A percentile compares a stretch with the other conserved stretches of the same genome.
phyloP scores from a whole-genome alignment of 768 basidiomycete species.

The Daedaleopsis sinensis region DNA sequence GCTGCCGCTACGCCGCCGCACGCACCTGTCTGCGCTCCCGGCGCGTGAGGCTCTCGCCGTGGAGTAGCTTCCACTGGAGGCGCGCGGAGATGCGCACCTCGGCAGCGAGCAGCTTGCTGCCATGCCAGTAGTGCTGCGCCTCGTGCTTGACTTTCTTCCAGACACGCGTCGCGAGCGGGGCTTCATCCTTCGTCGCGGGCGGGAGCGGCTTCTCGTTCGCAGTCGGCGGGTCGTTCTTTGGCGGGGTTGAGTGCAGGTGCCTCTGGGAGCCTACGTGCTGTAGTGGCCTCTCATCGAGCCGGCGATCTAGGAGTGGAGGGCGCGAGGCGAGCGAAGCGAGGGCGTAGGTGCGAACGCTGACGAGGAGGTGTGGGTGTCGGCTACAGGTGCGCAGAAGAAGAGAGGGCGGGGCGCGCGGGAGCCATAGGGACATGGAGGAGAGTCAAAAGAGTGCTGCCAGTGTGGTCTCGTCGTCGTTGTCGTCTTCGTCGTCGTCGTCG shows the following conservation, averaged over 20 bases:
- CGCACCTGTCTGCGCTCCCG: constrained; percentile 90
- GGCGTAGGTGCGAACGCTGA: constrained; percentile 10
- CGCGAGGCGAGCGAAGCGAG: constrained; percentile 24
- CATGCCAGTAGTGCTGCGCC: constrained; percentile 96
- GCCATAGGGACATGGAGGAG: constrained; percentile 73
- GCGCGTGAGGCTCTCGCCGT: constrained; percentile 88
- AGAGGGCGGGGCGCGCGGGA: constrained; percentile 57
- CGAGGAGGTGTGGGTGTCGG: constrained; percentile 26
- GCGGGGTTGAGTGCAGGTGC: constrained; percentile 17
- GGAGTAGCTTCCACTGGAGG: constrained; percentile 89
- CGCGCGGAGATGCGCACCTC: constrained; percentile 90
- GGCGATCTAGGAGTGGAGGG: constrained; percentile 2
- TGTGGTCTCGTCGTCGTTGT: constrained; percentile 1
- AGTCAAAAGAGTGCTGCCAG: constrained; percentile 1
- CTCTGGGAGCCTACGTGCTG: constrained; percentile 6
- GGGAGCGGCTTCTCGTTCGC: constrained; percentile 45
- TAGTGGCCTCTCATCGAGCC: background rate
- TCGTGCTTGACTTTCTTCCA: constrained; percentile 98
- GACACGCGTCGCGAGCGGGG: constrained; percentile 57
- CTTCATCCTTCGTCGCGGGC: constrained; percentile 42
- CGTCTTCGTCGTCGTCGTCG: too few species aligned
- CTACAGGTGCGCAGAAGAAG: constrained; percentile 43
- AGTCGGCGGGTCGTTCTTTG: constrained; percentile 24
- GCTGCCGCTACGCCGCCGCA: background rate
- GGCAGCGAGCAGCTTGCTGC: constrained; percentile 89